phyloP scores from a whole-genome alignment of 140 eudicot species.

The Senecio squalidus region DNA sequence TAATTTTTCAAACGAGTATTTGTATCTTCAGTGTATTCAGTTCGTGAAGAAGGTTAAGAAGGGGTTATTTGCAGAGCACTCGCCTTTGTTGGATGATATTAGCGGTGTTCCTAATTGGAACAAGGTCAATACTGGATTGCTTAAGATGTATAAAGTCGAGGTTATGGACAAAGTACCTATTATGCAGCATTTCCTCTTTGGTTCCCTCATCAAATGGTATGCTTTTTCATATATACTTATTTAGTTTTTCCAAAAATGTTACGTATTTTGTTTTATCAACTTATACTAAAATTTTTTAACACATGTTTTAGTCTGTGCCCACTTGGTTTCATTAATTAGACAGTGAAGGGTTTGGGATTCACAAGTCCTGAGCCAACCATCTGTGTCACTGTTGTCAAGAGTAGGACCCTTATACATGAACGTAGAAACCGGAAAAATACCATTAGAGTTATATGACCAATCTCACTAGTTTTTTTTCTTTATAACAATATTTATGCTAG shows the following conservation, averaged over 20 bases:
- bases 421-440: no score
- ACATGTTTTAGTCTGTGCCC: no score
- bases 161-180: slow-evolving; percentile 96
- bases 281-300: no score
- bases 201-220: slow-evolving; percentile 80
- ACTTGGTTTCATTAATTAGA: no score
- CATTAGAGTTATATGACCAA: no score
- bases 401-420: no score
- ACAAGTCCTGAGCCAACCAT: no score
- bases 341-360: no score
- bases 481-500: no score
- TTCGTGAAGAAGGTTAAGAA: slow-evolving; percentile 94
- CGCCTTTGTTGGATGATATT: slow-evolving; percentile 91
- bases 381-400: no score
- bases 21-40: slow-evolving; percentile 74
- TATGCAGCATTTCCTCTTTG: slow-evolving; percentile 96
- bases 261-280: not conserved
- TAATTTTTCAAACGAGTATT: slow-evolving; percentile 68
- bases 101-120: slow-evolving; percentile 95
- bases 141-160: slow-evolving; percentile 93
- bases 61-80: slow-evolving; percentile 87
- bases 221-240: not conserved
- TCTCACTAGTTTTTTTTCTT: no score
- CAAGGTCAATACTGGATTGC: slow-evolving; percentile 84
- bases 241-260: no score